Evolutionary conservation across 2,329 filamentous ascomycete species (phyloP).

Genomic region (Phialophora macrospora): DNA sequence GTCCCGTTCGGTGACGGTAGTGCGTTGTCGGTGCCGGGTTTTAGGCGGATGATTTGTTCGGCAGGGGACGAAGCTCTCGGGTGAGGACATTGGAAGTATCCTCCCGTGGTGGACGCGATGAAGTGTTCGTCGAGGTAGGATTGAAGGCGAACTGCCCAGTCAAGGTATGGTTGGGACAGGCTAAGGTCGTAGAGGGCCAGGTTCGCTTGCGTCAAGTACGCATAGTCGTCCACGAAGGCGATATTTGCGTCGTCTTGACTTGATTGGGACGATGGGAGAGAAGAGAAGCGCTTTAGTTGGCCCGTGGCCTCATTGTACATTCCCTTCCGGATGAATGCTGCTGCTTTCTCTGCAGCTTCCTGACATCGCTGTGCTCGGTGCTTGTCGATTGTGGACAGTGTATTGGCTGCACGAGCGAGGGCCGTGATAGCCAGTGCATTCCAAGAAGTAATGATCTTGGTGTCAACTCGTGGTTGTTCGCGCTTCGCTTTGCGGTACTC

Average conservation of each 20-base stretch:
- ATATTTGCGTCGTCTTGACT: slow-evolving; percentile 57
- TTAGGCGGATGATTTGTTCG: slow-evolving; percentile 68
- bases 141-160: slow-evolving; percentile 83
- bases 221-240: slow-evolving; percentile 92
- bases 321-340: slow-evolving; percentile 71
- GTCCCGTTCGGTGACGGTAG: slow-evolving; percentile 89
- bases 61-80: slow-evolving; percentile 6
- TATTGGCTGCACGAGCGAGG: slow-evolving; percentile 74
- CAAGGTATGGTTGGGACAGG: slow-evolving; percentile 73
- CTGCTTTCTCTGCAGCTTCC: slow-evolving; percentile 68
- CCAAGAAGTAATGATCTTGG: slow-evolving; percentile 85
- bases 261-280: not conserved
- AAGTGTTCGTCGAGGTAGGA: slow-evolving; percentile 74
- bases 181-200: slow-evolving; percentile 85
- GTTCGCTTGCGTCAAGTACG: slow-evolving; percentile 81
- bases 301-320: slow-evolving; percentile 70
- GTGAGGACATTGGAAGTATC: slow-evolving; percentile 33
- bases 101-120: slow-evolving; percentile 62
- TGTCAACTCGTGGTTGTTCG: slow-evolving; percentile 76
- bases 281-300: slow-evolving; percentile 64
- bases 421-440: slow-evolving; percentile 87
- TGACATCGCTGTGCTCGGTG: slow-evolving; percentile 66
- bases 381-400: slow-evolving; percentile 65
- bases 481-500: slow-evolving; percentile 75
- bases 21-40: slow-evolving; percentile 92